These are phyloP conservation scores for Aspergillus mulundensis DNA, from an alignment of 495 filamentous ascomycete genomes.

Conservation along the genomic window DNA sequence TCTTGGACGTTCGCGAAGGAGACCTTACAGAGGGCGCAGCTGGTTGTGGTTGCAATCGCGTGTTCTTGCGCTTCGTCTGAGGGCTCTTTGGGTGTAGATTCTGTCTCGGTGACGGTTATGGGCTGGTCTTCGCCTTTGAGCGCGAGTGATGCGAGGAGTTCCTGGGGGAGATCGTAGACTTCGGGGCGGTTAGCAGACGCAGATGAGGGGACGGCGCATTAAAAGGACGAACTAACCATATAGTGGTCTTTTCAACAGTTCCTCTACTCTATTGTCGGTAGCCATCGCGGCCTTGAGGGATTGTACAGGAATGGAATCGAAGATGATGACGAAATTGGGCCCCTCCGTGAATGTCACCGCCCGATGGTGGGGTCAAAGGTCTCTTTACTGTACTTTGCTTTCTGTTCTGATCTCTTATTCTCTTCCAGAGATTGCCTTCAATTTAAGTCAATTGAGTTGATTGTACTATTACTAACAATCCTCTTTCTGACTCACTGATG, in stretches of 20 bases:
- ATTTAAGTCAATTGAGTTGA: neutral
- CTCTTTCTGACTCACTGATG: slow-evolving; percentile 2
- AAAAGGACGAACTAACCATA: slow-evolving; percentile 48
- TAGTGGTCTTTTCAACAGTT: slow-evolving; percentile 57
- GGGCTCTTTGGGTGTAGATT: slow-evolving; percentile 16
- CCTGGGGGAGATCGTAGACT: slow-evolving; percentile 81
- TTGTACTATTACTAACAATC: neutral
- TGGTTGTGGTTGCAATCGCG: slow-evolving; percentile 58
- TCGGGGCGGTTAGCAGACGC: slow-evolving; percentile 33
- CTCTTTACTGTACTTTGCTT: too few species aligned
- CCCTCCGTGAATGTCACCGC: slow-evolving; percentile 8
- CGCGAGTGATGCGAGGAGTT: slow-evolving; percentile 67
- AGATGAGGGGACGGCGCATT: neutral
- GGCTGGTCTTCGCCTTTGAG: slow-evolving; percentile 47
- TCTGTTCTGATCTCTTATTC: neutral
- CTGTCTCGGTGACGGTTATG: slow-evolving; percentile 24
- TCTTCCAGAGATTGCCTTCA: neutral
- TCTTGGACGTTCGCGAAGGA: slow-evolving; percentile 68
- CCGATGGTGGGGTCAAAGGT: neutral
- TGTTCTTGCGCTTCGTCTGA: slow-evolving; percentile 37
- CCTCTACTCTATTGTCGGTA: slow-evolving; percentile 30
- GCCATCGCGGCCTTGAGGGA: slow-evolving; percentile 13
- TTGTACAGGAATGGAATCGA: neutral
- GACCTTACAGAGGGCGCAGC: slow-evolving; percentile 77
- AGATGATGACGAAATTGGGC: slow-evolving; percentile 4